Conservation (phyloP, 345 rosid species). For the Triadica sebifera region DNA sequence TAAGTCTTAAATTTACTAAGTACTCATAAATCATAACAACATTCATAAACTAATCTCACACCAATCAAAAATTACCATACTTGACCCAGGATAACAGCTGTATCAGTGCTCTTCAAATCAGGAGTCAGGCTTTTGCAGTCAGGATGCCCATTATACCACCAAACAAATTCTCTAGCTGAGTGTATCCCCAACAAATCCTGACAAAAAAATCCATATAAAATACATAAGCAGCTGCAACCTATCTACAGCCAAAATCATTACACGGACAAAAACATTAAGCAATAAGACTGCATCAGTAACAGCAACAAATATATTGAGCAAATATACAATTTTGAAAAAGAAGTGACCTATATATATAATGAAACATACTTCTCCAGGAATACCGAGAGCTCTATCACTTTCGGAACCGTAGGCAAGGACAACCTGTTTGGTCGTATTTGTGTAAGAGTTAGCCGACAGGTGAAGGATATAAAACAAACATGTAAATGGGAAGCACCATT, state of each 20-base stretch:
- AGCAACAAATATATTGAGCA: background rate
- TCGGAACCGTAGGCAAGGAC: conserved; percentile 97
- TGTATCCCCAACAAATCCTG: conserved; percentile 65
- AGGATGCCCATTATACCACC: conserved; percentile 99
- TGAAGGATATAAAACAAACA: conserved; percentile 3
- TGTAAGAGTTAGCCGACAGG: conserved; percentile 2
- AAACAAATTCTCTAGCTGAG: conserved; percentile 94
- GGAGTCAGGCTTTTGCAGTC: conserved; percentile 61
- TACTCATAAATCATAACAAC: background rate
- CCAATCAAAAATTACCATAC: conserved; percentile 24
- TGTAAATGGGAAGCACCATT: background rate
- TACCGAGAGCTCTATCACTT: conserved; percentile 77
- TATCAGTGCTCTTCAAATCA: conserved; percentile 66
- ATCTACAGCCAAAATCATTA: conserved; percentile 2
- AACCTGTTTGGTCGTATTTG: conserved; percentile 49
- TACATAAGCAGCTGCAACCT: background rate
- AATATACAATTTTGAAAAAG: background rate
- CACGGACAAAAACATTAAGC: background rate
- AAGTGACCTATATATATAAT: background rate
- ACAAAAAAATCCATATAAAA: conserved; percentile 6
- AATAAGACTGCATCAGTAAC: background rate
- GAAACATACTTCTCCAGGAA: conserved; percentile 80
- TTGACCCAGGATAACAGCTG: conserved; percentile 85
- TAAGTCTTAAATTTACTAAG: background rate
- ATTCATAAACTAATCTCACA: background rate